phyloP scores from a whole-genome alignment of 345 rosid genomes.

The Crucihimalaya himalaica region DNA sequence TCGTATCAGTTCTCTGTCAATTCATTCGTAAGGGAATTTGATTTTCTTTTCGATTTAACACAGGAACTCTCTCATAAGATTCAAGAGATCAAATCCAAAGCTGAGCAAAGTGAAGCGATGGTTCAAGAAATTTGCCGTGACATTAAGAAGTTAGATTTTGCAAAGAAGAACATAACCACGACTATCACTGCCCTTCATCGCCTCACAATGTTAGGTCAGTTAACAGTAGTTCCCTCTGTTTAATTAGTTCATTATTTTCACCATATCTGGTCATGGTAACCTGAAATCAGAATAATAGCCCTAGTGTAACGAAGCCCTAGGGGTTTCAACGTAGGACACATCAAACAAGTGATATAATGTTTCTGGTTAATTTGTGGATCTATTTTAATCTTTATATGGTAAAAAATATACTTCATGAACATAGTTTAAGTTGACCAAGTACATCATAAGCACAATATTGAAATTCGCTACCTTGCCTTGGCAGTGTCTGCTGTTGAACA shows the following conservation, averaged over 20 bases:
- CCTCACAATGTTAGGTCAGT: conserved; percentile 95
- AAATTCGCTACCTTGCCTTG: conserved; percentile 35
- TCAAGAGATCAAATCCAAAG: conserved; percentile 96
- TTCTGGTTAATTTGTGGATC: conserved; percentile 2
- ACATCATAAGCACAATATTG: conserved; percentile 16
- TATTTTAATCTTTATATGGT: conserved; percentile 12
- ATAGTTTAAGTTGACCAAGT: conserved; percentile 4
- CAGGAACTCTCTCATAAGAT: conserved; percentile 94
- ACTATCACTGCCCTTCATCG: conserved; percentile 99
- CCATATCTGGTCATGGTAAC: not conserved
- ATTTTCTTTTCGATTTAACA: conserved; percentile 20
- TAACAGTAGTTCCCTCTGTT: not conserved
- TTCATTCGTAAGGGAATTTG: conserved; percentile 9
- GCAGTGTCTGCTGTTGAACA: conserved; percentile 99
- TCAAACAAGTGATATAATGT: conserved; percentile 16
- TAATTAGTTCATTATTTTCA: not conserved
- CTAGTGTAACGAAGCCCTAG: not conserved
- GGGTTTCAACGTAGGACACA: conserved; percentile 5
- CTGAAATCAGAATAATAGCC: conserved; percentile 2
- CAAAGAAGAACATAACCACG: conserved; percentile 97
- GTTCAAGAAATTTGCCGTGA: conserved; percentile 99
- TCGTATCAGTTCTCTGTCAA: not conserved
- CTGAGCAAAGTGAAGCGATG: conserved; percentile 99
- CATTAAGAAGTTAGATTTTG: conserved; percentile 97
- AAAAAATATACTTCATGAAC: not conserved